Evolutionary conservation across 2,329 filamentous ascomycete genomes (phyloP).

Genomic region (Aspergillus glaucus): DNA sequence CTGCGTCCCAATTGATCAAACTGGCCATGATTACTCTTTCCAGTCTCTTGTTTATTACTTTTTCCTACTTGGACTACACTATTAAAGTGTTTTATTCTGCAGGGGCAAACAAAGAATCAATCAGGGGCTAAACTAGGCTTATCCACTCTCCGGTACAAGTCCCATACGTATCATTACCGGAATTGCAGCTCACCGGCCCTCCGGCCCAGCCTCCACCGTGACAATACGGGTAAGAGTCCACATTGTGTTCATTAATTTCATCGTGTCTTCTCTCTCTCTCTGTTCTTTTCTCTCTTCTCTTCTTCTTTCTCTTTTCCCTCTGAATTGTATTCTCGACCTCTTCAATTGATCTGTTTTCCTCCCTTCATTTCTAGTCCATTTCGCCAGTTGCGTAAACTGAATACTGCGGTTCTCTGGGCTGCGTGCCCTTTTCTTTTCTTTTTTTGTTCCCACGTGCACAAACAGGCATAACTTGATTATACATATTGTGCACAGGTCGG

Average conservation of each 20-base stretch:
- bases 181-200: not conserved
- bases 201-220: not conserved
- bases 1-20: too few species aligned
- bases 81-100: not conserved
- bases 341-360: too few species aligned
- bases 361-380: too few species aligned
- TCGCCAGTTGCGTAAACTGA: too few species aligned
- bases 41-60: too few species aligned
- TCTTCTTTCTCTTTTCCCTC: not conserved
- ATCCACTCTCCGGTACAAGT: too few species aligned
- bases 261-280: not conserved
- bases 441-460: too few species aligned
- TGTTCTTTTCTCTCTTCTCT: not conserved
- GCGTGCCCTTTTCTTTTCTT: not conserved
- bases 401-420: not conserved
- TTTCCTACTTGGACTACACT: not conserved
- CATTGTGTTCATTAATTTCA: not conserved
- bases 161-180: not conserved
- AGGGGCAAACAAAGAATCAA: not conserved
- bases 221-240: not conserved
- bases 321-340: not conserved
- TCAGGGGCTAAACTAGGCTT: too few species aligned
- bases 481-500: not conserved
- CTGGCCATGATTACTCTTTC: too few species aligned
- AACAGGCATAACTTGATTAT: not conserved